phyloP scores from a whole-genome alignment of 2,329 filamentous ascomycete species.

The Exophiala spinifera region DNA sequence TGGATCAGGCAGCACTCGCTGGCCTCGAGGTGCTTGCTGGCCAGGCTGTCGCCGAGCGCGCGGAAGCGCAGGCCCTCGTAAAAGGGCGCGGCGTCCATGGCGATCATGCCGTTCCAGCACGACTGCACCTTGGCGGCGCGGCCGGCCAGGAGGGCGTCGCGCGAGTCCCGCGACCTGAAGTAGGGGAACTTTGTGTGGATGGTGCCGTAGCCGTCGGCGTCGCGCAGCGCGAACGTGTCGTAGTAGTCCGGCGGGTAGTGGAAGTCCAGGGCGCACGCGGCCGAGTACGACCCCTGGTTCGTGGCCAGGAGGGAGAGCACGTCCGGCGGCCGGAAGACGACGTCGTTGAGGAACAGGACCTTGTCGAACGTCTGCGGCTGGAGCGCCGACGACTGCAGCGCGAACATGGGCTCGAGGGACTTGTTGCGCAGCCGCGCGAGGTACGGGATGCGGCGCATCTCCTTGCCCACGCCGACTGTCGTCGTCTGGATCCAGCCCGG shows the following conservation, averaged over 20 bases:
- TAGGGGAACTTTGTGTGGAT: conserved; percentile 67
- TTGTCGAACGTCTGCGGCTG: conserved; percentile 54
- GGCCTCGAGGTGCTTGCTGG: conserved; percentile 58
- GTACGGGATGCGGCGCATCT: conserved; percentile 66
- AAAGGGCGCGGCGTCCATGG: conserved; percentile 53
- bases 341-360: conserved; percentile 56
- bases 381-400: conserved; percentile 42
- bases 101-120: conserved; percentile 65
- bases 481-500: conserved; percentile 58
- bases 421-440: conserved; percentile 63
- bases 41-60: conserved; percentile 61
- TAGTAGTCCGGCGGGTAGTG: conserved; percentile 64
- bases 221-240: conserved; percentile 70
- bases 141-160: conserved; percentile 53
- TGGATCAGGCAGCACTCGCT: conserved; percentile 70
- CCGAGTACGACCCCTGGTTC: conserved; percentile 58
- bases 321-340: conserved; percentile 50
- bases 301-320: conserved; percentile 58
- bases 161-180: conserved; percentile 50
- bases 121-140: conserved; percentile 57
- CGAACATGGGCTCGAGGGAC: conserved; percentile 57
- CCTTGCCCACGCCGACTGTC: conserved; percentile 42
- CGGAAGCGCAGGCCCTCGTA: conserved; percentile 59
- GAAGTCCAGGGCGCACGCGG: conserved; percentile 70
- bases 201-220: conserved; percentile 61